Percentiles rank a stretch among this genome's conserved stretches.
phyloP scores from a whole-genome alignment of 2,329 filamentous ascomycete species.

The Plectosphaerella cucumerina region DNA sequence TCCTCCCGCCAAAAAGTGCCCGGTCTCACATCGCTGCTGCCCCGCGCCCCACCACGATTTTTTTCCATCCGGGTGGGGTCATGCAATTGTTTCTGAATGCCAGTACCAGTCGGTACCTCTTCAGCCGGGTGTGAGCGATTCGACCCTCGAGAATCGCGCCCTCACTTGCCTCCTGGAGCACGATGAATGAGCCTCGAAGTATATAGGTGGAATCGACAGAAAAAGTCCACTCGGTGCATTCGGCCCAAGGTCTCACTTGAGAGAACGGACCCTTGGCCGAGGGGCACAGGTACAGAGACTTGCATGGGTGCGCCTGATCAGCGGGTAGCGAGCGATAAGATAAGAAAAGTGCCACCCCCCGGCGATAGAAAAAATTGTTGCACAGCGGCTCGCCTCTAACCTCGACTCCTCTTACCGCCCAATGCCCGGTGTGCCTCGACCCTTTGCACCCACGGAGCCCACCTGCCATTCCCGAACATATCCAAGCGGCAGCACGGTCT shows the following conservation, averaged over 20 bases:
- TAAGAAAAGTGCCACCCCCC: conserved; percentile 13
- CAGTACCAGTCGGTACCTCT: conserved; percentile 1
- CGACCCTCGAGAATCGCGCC: no score
- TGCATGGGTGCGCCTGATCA: no score
- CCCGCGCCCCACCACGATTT: conserved; percentile 4
- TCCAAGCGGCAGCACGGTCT: neutral
- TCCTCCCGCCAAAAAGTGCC: neutral
- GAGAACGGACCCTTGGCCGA: neutral
- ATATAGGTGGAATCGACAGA: no score
- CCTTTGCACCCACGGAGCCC: neutral
- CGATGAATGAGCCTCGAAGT: no score
- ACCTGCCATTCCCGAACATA: neutral
- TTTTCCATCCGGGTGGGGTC: conserved; percentile 1
- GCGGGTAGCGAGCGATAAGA: conserved; percentile 16
- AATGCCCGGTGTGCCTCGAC: neutral
- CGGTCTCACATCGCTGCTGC: neutral
- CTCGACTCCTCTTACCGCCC: neutral
- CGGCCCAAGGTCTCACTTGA: no score
- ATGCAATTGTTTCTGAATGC: neutral
- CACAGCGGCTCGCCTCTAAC: neutral
- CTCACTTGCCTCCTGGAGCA: no score
- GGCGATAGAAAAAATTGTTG: conserved; percentile 13
- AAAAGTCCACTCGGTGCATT: no score
- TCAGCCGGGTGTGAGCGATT: no score
- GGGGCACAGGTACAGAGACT: neutral